phyloP scores from a whole-genome alignment of 495 filamentous ascomycete genomes.

The Penicillium crystallinum region DNA sequence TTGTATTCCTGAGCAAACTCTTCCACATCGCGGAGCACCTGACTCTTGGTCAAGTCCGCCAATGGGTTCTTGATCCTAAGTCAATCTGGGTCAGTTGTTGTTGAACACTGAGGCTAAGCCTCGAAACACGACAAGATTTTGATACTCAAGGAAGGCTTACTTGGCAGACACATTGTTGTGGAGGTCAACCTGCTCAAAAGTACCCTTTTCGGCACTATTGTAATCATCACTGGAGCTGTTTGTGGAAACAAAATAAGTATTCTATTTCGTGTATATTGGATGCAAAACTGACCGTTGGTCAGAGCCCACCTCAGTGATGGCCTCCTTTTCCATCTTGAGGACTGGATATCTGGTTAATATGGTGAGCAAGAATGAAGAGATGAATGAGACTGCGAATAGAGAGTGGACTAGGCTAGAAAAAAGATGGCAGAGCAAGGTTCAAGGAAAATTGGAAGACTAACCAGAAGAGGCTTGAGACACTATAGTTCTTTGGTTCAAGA shows the following conservation, averaged over 20 bases:
- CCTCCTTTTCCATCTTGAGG: slow-evolving; percentile 10
- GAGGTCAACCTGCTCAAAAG: slow-evolving; percentile 40
- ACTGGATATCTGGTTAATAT: not conserved
- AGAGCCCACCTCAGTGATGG: slow-evolving; percentile 1
- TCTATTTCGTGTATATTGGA: too few species aligned
- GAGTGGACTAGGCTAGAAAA: not conserved
- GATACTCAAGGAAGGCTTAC: slow-evolving; percentile 22
- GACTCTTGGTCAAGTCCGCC: slow-evolving; percentile 45
- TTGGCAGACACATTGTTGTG: slow-evolving; percentile 48
- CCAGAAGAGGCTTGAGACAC: not conserved
- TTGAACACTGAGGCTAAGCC: not conserved
- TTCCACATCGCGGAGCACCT: slow-evolving; percentile 53
- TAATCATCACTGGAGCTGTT: slow-evolving; percentile 18
- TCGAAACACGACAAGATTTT: not conserved
- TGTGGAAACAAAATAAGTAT: slow-evolving; percentile 1
- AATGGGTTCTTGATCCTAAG: slow-evolving; percentile 59
- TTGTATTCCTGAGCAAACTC: slow-evolving; percentile 46
- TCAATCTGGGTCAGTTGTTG: not conserved
- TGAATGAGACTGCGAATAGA: not conserved
- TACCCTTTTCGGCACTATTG: slow-evolving; percentile 27
- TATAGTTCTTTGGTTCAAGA: not conserved
- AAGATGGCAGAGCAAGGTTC: not conserved
- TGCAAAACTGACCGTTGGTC: not conserved
- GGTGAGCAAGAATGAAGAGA: not conserved
- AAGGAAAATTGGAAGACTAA: not conserved